phyloP scores from a whole-genome alignment of 352 stramenopile species.

The Pythium volutum region DNA sequence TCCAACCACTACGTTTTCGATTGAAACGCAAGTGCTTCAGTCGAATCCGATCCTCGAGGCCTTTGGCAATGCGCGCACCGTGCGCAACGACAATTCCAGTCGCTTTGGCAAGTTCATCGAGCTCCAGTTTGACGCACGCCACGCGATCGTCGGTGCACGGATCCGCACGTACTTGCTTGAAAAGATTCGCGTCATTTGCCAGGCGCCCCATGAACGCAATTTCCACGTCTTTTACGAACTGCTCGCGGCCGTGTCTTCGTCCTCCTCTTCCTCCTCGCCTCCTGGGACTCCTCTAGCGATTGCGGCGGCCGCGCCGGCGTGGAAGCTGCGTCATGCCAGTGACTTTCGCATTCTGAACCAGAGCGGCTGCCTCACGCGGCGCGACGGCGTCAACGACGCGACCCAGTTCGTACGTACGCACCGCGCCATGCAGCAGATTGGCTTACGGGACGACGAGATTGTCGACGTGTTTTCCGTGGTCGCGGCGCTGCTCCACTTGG shows the following conservation, averaged over 20 bases:
- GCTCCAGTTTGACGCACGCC: constrained; percentile 56
- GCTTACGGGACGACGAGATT: constrained; percentile 58
- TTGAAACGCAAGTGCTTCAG: constrained; percentile 87
- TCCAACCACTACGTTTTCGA: constrained; percentile 26
- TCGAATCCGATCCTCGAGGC: constrained; percentile 90
- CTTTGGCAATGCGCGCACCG: constrained; percentile 87
- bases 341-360: constrained; percentile 72
- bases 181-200: constrained; percentile 90
- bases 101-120: constrained; percentile 92
- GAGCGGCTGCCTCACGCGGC: constrained; percentile 59
- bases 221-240: constrained; percentile 91
- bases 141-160: constrained; percentile 59
- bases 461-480: constrained; percentile 70
- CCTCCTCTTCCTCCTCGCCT: neutral
- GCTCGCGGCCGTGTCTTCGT: constrained; percentile 32
- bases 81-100: constrained; percentile 88
- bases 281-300: neutral
- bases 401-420: constrained; percentile 59
- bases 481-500: constrained; percentile 83
- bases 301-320: constrained; percentile 25
- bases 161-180: constrained; percentile 94
- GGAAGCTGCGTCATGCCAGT: constrained; percentile 34
- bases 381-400: constrained; percentile 64
- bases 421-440: constrained; percentile 76
- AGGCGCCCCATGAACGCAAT: constrained; percentile 71